These are phyloP conservation scores for Vaccinium macrocarpon DNA, from an alignment of 148 eudicot genomes.

Conservation along the genomic window DNA sequence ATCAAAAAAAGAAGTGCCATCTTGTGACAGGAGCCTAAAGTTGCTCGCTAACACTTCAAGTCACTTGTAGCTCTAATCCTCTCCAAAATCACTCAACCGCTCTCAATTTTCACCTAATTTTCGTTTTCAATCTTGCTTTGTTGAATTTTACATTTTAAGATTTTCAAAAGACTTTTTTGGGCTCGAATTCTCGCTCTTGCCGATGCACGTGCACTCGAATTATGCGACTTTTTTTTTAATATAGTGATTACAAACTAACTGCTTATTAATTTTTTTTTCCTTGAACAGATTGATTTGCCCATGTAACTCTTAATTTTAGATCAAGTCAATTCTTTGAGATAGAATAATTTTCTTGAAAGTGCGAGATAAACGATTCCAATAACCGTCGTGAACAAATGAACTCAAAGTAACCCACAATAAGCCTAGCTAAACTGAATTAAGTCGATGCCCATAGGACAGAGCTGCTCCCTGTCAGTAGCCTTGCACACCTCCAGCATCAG, in stretches of 20 bases:
- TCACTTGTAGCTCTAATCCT: too few species aligned
- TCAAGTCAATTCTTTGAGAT: neutral
- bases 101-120: too few species aligned
- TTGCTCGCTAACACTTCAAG: too few species aligned
- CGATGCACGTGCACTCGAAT: too few species aligned
- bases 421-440: neutral
- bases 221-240: neutral
- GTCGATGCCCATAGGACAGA: neutral
- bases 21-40: too few species aligned
- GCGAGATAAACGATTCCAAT: neutral
- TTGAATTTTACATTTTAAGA: too few species aligned
- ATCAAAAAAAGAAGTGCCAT: too few species aligned
- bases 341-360: neutral
- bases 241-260: neutral
- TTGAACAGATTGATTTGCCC: neutral
- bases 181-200: too few species aligned
- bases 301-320: too few species aligned
- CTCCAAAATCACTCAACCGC: too few species aligned
- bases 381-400: neutral
- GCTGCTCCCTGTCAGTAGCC: neutral
- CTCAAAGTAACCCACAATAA: neutral
- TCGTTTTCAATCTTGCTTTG: too few species aligned
- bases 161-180: too few species aligned
- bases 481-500: neutral
- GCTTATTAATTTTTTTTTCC: neutral